Conservation (phyloP, 352 stramenopile genomes). For the Plasmopara viticola region DNA sequence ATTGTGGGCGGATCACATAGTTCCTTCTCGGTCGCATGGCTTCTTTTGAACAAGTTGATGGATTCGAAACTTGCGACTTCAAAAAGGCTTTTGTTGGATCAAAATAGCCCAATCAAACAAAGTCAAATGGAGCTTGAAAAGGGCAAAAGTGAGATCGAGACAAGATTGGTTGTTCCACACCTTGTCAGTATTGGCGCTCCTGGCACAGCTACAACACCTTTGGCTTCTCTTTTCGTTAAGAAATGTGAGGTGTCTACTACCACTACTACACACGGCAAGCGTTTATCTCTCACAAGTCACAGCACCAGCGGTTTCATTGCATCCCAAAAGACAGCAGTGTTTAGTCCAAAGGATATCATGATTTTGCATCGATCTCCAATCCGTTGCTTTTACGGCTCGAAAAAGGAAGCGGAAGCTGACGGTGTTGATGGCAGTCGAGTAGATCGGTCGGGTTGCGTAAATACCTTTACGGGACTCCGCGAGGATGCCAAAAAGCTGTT, state of each 20-base stretch:
- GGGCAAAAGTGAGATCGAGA: conserved; percentile 10
- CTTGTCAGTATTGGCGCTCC: conserved; percentile 11
- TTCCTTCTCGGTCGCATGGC: conserved; percentile 78
- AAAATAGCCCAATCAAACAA: conserved; percentile 9
- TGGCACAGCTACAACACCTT: conserved; percentile 6
- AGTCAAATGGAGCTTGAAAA: conserved; percentile 3
- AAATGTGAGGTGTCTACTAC: conserved; percentile 12
- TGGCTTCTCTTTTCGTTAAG: conserved; percentile 11
- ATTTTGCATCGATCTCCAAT: conserved; percentile 75
- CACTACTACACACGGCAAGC: conserved; percentile 16
- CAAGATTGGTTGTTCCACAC: conserved; percentile 4
- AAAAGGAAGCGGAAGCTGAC: conserved; percentile 75
- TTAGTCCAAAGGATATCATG: conserved; percentile 70
- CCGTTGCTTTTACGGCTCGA: conserved; percentile 69
- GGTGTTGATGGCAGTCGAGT: conserved; percentile 44
- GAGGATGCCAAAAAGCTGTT: conserved; percentile 80
- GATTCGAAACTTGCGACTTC: conserved; percentile 10
- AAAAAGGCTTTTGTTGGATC: conserved; percentile 3
- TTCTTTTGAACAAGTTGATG: conserved; percentile 61
- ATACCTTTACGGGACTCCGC: conserved; percentile 80
- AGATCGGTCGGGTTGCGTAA: conserved; percentile 65
- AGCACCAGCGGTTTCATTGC: conserved; percentile 2
- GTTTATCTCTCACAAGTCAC: conserved; percentile 5
- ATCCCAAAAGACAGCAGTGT: conserved; percentile 19
- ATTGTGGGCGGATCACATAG: conserved; percentile 83